Evolutionary conservation across 1,284 basidiomycete species (phyloP), one percentile per base, ranked within the genome.

Genomic region (Apiotrichum domesticum): DNA sequence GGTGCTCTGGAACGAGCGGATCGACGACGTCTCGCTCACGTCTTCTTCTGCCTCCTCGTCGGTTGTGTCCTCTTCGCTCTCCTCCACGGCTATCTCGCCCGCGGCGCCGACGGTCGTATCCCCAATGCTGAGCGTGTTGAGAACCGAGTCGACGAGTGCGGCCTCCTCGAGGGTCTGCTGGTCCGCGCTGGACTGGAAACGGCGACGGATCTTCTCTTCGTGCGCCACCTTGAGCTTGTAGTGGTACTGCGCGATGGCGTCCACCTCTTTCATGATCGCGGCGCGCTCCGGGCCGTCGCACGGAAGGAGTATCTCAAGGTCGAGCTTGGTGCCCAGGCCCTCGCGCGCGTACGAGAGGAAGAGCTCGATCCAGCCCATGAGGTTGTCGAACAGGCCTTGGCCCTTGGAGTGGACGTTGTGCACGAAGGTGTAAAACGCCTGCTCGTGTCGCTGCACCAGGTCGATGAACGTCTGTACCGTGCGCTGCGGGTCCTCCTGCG

Each of bases 341-440:
- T 94, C 91, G n/a, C 94, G 86, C 52, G 95, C 85, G 58, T 91
- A 85, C 44, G 87, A 88, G 63, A 98, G 82, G 79, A 98, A 98
- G 35, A 90, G 84, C 77, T 98, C 94, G 69, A 97, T 88, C 96
- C 96, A 99, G 51, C 82, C 84, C 90, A 98, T 97, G 58, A 99
- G 84, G 56, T 82, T 85, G 69, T 93, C 90, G 72, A 99, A 99
- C 9, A 99, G 81, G 5, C 87, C 88, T 66, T 94, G 88, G 44
- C 96, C 96, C 74, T 98, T 98, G 43, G 91, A 88, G 72, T 99
- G 96, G 4, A 99, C 96, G 69, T 97, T 96, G 81, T 98, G 92
- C 32, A 99, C 95, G 73, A 99, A 99, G 58, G 82, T 81, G 80
- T 98, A 99, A 79, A 98, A 98, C 0, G 90, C 78, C 68, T 93